Evolutionary conservation across 2,329 filamentous ascomycete species (phyloP).

Genomic region (Fusarium chuoi): DNA sequence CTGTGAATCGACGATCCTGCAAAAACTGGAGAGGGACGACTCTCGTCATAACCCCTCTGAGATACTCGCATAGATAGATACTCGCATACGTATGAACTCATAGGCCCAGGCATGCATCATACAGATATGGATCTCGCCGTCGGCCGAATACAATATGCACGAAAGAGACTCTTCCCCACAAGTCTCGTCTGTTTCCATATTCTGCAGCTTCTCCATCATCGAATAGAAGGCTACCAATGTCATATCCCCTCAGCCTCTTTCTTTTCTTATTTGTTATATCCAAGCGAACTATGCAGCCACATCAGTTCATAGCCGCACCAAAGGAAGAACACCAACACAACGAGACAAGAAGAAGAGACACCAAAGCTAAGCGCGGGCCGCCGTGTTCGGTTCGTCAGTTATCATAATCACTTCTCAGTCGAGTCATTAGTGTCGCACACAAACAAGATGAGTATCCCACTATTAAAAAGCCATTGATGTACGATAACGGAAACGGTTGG

Average conservation of each 20-base stretch:
- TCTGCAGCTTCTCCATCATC: neutral
- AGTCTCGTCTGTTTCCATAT: neutral
- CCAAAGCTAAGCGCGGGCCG: neutral
- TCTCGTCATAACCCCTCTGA: neutral
- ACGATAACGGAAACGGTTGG: neutral
- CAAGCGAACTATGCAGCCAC: constrained; percentile 5
- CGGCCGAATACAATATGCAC: constrained; percentile 5
- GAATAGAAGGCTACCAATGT: neutral
- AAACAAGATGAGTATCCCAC: neutral
- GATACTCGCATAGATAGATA: neutral
- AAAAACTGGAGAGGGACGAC: neutral
- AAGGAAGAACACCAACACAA: neutral
- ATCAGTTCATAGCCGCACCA: neutral
- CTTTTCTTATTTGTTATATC: neutral
- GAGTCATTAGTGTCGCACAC: neutral
- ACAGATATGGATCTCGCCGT: constrained; percentile 7
- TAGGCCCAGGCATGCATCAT: neutral
- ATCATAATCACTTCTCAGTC: neutral
- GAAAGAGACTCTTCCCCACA: constrained; percentile 10
- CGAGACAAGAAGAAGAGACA: neutral
- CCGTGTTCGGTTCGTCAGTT: neutral
- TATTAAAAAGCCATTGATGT: neutral
- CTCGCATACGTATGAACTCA: neutral
- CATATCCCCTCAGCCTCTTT: neutral
- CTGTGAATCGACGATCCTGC: constrained; percentile 7